Evolutionary conservation across 331 rosid species (phyloP).

Genomic region (Dryas integrifolia): DNA sequence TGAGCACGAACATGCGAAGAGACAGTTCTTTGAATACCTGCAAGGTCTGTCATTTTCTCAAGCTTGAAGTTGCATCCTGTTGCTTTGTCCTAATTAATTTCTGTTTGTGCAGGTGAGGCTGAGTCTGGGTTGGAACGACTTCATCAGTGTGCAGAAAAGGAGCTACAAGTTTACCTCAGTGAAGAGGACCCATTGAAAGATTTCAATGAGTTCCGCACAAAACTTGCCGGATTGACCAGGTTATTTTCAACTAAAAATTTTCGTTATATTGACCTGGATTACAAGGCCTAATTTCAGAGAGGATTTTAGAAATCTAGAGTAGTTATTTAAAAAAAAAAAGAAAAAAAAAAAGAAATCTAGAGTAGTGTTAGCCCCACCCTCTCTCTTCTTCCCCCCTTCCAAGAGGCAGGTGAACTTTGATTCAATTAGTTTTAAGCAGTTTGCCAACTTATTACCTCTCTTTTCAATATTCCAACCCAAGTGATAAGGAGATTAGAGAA

Average conservation of each 20-base stretch:
- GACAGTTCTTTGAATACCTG: slow-evolving; percentile 50
- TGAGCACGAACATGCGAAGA: slow-evolving; percentile 49
- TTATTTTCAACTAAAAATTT: slow-evolving; percentile 13
- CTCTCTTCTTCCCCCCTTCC: no score
- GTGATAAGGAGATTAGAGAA: background rate
- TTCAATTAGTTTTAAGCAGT: no score
- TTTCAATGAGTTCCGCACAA: slow-evolving; percentile 40
- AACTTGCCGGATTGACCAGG: slow-evolving; percentile 47
- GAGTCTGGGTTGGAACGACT: slow-evolving; percentile 60
- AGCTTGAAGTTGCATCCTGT: slow-evolving; percentile 11
- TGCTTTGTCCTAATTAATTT: background rate
- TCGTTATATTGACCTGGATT: background rate
- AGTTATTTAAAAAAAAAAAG: background rate
- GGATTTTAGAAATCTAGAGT: background rate
- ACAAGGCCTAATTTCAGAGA: background rate
- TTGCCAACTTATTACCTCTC: no score
- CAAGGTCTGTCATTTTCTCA: slow-evolving; percentile 39
- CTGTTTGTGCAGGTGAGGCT: slow-evolving; percentile 49
- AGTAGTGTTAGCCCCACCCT: no score
- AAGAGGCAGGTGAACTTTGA: no score
- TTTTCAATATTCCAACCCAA: background rate
- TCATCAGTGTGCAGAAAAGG: slow-evolving; percentile 49
- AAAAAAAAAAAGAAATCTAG: no score
- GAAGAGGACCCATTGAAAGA: slow-evolving; percentile 38
- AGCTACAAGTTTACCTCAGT: slow-evolving; percentile 29